Percentiles rank a stretch among this genome's conserved stretches.
phyloP scores from a whole-genome alignment of 2,329 filamentous ascomycete species.

The Pseudonectria buxi region DNA sequence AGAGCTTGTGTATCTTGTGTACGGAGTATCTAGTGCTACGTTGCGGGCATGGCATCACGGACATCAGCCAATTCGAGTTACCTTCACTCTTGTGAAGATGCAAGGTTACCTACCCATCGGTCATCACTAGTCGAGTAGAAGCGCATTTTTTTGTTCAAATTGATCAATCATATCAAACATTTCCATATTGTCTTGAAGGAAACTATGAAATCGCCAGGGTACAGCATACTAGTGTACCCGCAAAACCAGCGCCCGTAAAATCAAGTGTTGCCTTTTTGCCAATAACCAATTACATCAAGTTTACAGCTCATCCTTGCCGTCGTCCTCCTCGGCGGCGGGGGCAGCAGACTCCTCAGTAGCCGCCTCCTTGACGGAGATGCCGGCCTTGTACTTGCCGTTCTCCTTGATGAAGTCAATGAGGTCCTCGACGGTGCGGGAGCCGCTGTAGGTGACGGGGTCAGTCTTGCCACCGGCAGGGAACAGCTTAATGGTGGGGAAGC shows the following conservation, averaged over 20 bases:
- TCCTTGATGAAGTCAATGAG: conserved; percentile 88
- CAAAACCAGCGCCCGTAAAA: conserved; percentile 28
- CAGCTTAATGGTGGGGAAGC: conserved; percentile 99
- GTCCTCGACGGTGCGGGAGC: conserved; percentile 84
- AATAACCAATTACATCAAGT: conserved; percentile 25
- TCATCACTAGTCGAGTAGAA: no score
- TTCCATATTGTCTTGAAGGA: conserved; percentile 17
- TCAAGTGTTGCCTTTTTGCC: conserved; percentile 26
- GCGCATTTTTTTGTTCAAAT: no score
- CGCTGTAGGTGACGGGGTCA: conserved; percentile 77
- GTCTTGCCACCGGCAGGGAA: conserved; percentile 87
- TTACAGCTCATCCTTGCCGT: conserved; percentile 71
- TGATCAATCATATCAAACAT: conserved; percentile 15
- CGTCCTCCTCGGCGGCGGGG: conserved; percentile 46
- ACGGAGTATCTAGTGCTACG: conserved; percentile 3
- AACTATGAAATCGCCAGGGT: conserved; percentile 22
- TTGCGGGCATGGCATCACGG: conserved; percentile 8
- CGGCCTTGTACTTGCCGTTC: conserved; percentile 84
- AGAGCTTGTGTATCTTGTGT: conserved; percentile 8
- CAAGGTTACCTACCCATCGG: no score
- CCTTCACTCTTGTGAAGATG: background rate
- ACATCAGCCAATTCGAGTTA: conserved; percentile 3
- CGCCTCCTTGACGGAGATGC: conserved; percentile 52
- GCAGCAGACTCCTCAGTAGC: conserved; percentile 48
- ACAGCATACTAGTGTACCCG: conserved; percentile 19